These are phyloP conservation scores for Leersia perrieri DNA, from an alignment of 176 grass and related monocot genomes.

Conservation along the genomic window DNA sequence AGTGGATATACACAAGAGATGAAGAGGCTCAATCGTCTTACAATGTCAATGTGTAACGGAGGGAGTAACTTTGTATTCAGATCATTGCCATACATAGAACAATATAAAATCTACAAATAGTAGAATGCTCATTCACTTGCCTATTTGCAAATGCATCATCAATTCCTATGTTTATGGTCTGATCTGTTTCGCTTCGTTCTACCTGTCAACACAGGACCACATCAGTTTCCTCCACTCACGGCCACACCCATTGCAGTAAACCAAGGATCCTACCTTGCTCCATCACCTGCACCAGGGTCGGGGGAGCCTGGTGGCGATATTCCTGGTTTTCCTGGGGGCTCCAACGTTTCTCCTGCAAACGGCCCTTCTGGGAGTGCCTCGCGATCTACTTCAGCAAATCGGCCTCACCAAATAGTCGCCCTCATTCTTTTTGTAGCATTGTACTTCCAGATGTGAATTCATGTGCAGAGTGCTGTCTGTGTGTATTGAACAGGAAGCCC, in stretches of 20 bases:
- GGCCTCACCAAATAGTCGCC: neutral
- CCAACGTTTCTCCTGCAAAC: conserved; percentile 38
- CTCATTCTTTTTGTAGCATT: conserved; percentile 38
- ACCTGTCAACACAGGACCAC: conserved; percentile 42
- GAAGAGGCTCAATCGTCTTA: too few relatives aligned
- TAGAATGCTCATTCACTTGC: neutral
- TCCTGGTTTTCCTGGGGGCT: conserved; percentile 37
- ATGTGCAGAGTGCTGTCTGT: conserved; percentile 27
- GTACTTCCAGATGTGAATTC: conserved; percentile 46
- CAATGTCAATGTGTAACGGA: too few relatives aligned
- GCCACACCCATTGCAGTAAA: conserved; percentile 42
- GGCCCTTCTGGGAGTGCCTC: conserved; percentile 46
- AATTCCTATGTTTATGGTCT: neutral
- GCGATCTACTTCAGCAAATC: neutral
- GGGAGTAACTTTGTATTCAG: neutral
- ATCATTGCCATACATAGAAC: neutral
- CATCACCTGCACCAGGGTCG: conserved; percentile 58
- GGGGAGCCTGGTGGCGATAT: conserved; percentile 54
- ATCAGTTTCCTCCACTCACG: conserved; percentile 63
- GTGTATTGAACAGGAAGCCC: conserved; percentile 7
- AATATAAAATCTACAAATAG: neutral
- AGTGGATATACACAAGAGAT: too few relatives aligned
- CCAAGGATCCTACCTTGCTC: conserved; percentile 44
- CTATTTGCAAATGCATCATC: neutral
- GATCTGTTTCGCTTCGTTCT: neutral